Base-by-base conservation (phyloP, 2,329 filamentous ascomycete species). In the Alternaria atra region DNA sequence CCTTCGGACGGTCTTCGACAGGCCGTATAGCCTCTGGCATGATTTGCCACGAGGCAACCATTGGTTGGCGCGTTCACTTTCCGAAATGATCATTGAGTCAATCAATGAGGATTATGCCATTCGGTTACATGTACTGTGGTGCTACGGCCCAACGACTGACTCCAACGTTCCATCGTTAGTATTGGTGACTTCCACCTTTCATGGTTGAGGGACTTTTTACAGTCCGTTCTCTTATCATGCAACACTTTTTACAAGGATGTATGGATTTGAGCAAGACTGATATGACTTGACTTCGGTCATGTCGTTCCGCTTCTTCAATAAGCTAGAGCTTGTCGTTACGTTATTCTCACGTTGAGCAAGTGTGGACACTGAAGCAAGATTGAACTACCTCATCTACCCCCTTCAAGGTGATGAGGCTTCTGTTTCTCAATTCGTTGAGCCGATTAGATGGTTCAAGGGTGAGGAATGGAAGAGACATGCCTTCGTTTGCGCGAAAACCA, bases 291-390 rank as follows among this genome's bases (percentile, higher is more conserved):
- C 23, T 37, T 35, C 30, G 42, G 29, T 47, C 17, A 23, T 58
- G 46, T 29, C 35, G 34, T 62, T 71, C 64, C 63, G 77, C 78
- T 78, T 77, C 75, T 69, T 76, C 50, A 73, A 73, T 75, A 75
- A 74, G 78, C 78, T 80, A 80, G 78, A 80, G 78, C 78, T 74
- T 71, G 73, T 68, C 77, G 65, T 67, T 72, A 73, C 71, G 76
- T 68, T 72, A 73, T 72, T 66, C 54, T 67, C 63, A 77, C 74
- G 77, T 66, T 75, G 66, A 71, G 68, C 72, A 70, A 79, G 78
- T 80, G 78, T 80, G 77, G 77, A 80, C 78, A 80, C 72, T 68
- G 75, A 77, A 78, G 78, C 78, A 66, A 80, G 68, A 79, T 64
- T 65, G 61, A 76, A 39, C 67, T 58, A 52, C 60, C 60, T 59